These are phyloP conservation scores for Venturia asperata DNA, from an alignment of 2,329 filamentous ascomycete species.

Conservation along the genomic window DNA sequence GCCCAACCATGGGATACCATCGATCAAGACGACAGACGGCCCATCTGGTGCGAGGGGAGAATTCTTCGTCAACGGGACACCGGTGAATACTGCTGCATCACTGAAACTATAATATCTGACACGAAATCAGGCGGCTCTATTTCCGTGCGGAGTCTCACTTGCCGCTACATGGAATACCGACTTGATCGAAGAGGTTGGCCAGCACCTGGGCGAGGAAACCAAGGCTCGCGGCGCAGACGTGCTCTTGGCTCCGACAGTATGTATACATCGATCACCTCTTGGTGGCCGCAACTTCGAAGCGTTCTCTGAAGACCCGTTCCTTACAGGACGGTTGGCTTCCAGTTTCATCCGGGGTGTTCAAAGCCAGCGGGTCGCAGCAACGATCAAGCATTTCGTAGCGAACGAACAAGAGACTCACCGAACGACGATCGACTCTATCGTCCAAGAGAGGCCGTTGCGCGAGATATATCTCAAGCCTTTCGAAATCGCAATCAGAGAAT, in stretches of 20 bases:
- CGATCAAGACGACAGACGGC: slow-evolving; percentile 59
- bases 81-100: slow-evolving; percentile 26
- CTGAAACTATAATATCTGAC: background rate
- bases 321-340: slow-evolving; percentile 66
- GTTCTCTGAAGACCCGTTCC: slow-evolving; percentile 72
- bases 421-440: slow-evolving; percentile 55
- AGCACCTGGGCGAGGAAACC: slow-evolving; percentile 62
- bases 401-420: slow-evolving; percentile 67
- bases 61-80: slow-evolving; percentile 53
- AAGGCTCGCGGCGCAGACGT: slow-evolving; percentile 68
- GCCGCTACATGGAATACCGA: slow-evolving; percentile 73
- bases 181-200: slow-evolving; percentile 61
- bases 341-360: slow-evolving; percentile 68
- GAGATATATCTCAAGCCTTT: slow-evolving; percentile 70
- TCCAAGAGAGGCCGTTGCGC: slow-evolving; percentile 58
- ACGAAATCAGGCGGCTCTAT: slow-evolving; percentile 56
- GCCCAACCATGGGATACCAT: slow-evolving; percentile 54
- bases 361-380: slow-evolving; percentile 65
- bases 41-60: slow-evolving; percentile 63
- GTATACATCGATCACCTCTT: slow-evolving; percentile 73
- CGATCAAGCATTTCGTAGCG: slow-evolving; percentile 71
- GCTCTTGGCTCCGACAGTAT: slow-evolving; percentile 69
- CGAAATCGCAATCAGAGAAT: slow-evolving; percentile 63
- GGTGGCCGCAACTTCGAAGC: slow-evolving; percentile 85
- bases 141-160: slow-evolving; percentile 71